These are phyloP conservation scores for Entomortierella parvispora DNA, from an alignment of 192 early-diverging fungal genomes.

Conservation along the genomic window DNA sequence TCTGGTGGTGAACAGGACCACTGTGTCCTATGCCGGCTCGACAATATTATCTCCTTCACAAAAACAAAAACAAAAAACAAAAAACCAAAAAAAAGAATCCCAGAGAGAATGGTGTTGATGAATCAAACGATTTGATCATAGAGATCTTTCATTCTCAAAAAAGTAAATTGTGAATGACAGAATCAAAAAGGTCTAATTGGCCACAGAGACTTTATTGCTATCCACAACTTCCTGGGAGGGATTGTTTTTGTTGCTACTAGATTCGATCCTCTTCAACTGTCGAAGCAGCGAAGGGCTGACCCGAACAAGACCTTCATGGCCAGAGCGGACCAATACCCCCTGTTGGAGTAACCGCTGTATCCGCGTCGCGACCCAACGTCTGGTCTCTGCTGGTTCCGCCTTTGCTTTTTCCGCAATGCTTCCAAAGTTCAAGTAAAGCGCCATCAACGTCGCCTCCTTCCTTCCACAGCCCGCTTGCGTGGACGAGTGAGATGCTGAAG, in stretches of 20 bases:
- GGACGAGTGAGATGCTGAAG: neutral
- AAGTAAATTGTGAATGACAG: too few relatives aligned
- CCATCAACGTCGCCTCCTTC: constrained; percentile 22
- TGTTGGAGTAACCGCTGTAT: constrained; percentile 38
- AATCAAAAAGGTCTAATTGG: neutral
- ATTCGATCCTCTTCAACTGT: constrained; percentile 24
- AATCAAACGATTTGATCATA: constrained; percentile 2
- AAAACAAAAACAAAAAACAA: constrained; percentile 4
- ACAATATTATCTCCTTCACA: constrained; percentile 3
- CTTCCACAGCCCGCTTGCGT: constrained; percentile 8
- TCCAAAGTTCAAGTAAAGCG: constrained; percentile 41
- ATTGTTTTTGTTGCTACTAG: neutral
- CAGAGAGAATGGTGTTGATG: neutral
- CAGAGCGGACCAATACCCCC: constrained; percentile 12
- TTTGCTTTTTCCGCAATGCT: constrained; percentile 20
- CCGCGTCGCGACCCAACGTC: constrained; percentile 20
- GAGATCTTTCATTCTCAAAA: too few relatives aligned
- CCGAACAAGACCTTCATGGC: constrained; percentile 17
- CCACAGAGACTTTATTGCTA: neutral
- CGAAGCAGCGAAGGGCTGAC: constrained; percentile 28
- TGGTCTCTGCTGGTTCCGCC: constrained; percentile 16
- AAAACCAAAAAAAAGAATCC: neutral
- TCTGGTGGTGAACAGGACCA: constrained; percentile 38
- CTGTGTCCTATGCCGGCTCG: constrained; percentile 27
- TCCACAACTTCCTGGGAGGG: neutral